Evolutionary conservation across 208 protist species (phyloP), one percentile per base, ranked within the genome.

Genomic region (Leishmania lainsoni): DNA sequence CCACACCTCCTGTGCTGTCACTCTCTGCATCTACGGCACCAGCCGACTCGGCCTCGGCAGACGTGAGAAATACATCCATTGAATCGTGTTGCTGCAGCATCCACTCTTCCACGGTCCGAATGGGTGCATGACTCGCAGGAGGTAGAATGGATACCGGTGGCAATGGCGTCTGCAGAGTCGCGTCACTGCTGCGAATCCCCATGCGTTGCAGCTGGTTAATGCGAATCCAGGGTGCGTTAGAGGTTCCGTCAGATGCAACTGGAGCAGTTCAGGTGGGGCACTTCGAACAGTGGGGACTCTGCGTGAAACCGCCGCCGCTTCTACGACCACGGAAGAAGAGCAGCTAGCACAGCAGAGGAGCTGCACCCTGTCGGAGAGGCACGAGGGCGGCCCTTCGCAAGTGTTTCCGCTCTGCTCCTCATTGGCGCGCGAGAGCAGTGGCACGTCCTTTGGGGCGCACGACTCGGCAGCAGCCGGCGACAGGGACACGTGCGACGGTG

Each of bases 201-300:
- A 86, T 79, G 65, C 74, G 82, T 48, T 86, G 82, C 78, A 86
- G 42, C 48, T 86, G 82, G 9, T 49, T 26, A 17, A 86, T 65
- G 49, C 32, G 20, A 72, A 86, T 82, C 82, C 78, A 86, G 48
- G 82, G 82, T 10, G 49, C 72, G 22, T 76, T 35, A 35, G 74
- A 6, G 3, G 45, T 54, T 26, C 4, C 4, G 69, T 12, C 45
- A 73, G 69, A 54, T 10, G 26, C 69, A 2, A 0, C 69, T 32
- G 26, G 17, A 35, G 22, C 69, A 3, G 8, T n/a, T 0, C 29
- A 76, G 14, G 29, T 29, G 58, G 49, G 48, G 26, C 20, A 8
- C 45, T n/a, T 73, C 12, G 69, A 16, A 35, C 22, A 51, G 69
- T 54, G 5, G 35, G 10, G 39, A 5, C 39, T 52, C 54, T 45